A percentile compares a stretch with the other conserved stretches of the same genome.
These are phyloP conservation scores for Fusarium sacchari DNA, from an alignment of 2,329 filamentous ascomycete genomes.

Conservation along the genomic window DNA sequence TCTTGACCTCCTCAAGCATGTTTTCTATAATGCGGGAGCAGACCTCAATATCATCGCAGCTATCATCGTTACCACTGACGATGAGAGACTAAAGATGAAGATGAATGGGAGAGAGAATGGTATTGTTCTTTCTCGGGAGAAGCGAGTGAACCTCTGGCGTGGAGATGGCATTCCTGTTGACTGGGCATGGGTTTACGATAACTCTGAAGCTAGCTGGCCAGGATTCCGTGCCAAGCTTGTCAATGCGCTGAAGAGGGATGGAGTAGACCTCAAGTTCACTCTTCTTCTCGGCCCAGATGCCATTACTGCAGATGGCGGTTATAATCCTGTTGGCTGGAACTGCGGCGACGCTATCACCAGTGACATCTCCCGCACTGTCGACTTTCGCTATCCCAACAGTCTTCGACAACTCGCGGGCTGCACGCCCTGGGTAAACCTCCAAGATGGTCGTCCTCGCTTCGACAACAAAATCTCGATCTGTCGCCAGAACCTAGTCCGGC, in stretches of 20 bases:
- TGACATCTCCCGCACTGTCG: conserved; percentile 39
- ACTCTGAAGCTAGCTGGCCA: conserved; percentile 25
- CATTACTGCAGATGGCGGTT: conserved; percentile 14
- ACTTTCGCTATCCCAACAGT: conserved; percentile 40
- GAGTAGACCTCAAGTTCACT: conserved; percentile 36
- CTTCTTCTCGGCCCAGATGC: conserved; percentile 42
- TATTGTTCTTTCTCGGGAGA: conserved; percentile 27
- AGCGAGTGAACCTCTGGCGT: conserved; percentile 44
- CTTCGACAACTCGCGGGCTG: conserved; percentile 38
- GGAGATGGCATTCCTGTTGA: conserved; percentile 16
- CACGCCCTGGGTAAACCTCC: conserved; percentile 27
- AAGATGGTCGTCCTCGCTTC: conserved; percentile 1
- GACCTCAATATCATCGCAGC: conserved; percentile 47
- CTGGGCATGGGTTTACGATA: conserved; percentile 43
- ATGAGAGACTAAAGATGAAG: conserved; percentile 40
- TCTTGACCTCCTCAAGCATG: conserved; percentile 45
- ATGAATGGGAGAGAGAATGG: conserved; percentile 6
- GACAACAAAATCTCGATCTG: conserved; percentile 26
- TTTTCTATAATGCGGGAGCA: conserved; percentile 40
- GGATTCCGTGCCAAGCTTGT: conserved; percentile 22
- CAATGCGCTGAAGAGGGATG: not conserved
- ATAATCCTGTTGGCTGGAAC: conserved; percentile 34
- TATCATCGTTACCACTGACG: conserved; percentile 44
- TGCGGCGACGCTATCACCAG: conserved; percentile 40
- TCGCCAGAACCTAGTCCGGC: conserved; percentile 10